Conservation (phyloP, 805 yeast species). For the Ogataea angusta region DNA sequence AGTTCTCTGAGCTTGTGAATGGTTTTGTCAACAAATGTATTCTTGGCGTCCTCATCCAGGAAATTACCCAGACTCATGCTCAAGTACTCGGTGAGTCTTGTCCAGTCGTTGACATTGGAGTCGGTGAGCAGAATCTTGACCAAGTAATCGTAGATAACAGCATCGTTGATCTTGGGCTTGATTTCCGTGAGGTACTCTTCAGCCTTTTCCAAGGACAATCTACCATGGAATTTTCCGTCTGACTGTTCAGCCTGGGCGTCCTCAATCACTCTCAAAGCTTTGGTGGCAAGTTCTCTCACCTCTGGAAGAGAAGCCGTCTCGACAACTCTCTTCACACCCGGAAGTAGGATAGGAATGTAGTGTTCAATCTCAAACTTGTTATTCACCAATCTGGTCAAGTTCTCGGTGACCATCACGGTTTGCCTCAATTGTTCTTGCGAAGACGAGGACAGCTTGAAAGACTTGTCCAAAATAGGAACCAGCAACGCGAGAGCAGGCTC, state of each 20-base stretch:
- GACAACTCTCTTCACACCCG: conserved; percentile 88
- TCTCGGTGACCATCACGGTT: conserved; percentile 93
- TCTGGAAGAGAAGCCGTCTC: conserved; percentile 93
- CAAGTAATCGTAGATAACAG: conserved; percentile 45
- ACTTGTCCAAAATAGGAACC: conserved; percentile 89
- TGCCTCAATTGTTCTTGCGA: conserved; percentile 96
- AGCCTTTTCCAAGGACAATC: conserved; percentile 58
- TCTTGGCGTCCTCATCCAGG: conserved; percentile 33
- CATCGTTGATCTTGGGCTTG: conserved; percentile 34
- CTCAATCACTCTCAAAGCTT: conserved; percentile 77
- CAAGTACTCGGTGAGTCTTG: conserved; percentile 55
- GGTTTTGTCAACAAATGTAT: conserved; percentile 41
- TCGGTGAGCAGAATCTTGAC: conserved; percentile 53
- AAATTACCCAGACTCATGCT: conserved; percentile 36
- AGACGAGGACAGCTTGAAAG: conserved; percentile 80
- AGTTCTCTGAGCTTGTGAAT: conserved; percentile 49
- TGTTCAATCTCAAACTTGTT: conserved; percentile 87
- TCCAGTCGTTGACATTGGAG: conserved; percentile 74
- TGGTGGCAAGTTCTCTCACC: conserved; percentile 87
- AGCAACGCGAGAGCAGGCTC: conserved; percentile 89
- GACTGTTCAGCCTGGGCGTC: conserved; percentile 71
- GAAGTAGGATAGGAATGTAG: conserved; percentile 80
- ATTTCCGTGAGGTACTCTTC: conserved; percentile 37
- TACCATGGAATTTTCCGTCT: conserved; percentile 75
- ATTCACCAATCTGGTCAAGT: conserved; percentile 91